phyloP scores from a whole-genome alignment of 78 protist species.

The Goniomonas avonlea region DNA sequence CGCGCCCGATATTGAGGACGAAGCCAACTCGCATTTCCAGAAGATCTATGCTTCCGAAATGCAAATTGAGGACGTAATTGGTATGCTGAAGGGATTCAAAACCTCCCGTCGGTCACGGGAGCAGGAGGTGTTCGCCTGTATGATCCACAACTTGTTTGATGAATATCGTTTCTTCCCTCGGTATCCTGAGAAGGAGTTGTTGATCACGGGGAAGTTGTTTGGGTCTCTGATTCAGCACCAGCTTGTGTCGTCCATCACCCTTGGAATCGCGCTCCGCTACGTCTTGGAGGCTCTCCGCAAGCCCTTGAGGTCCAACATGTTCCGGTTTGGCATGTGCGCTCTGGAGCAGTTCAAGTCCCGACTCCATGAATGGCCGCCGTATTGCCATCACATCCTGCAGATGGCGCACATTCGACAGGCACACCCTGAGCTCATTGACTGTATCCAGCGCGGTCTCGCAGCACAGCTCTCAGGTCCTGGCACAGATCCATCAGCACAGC shows the following conservation, averaged over 20 bases:
- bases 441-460: slow-evolving; percentile 20
- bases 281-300: slow-evolving; percentile 68
- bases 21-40: slow-evolving; percentile 68
- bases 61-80: slow-evolving; percentile 38
- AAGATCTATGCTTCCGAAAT: slow-evolving; percentile 48
- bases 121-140: slow-evolving; percentile 64
- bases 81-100: slow-evolving; percentile 46
- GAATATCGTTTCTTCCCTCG: slow-evolving; percentile 78
- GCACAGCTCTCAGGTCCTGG: too few relatives aligned
- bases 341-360: slow-evolving; percentile 65
- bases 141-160: slow-evolving; percentile 85
- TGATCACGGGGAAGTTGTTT: slow-evolving; percentile 73
- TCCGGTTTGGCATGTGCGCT: slow-evolving; percentile 73
- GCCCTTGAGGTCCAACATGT: slow-evolving; percentile 46
- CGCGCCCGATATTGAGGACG: slow-evolving; percentile 62
- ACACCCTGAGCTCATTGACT: slow-evolving; percentile 4
- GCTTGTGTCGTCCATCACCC: slow-evolving; percentile 49
- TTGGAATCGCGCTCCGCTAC: slow-evolving; percentile 63
- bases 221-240: slow-evolving; percentile 79
- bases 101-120: slow-evolving; percentile 20
- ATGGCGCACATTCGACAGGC: slow-evolving; percentile 30
- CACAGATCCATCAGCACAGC: too few relatives aligned
- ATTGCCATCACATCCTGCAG: slow-evolving; percentile 56
- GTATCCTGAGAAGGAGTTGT: slow-evolving; percentile 83
- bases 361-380: slow-evolving; percentile 85